These are phyloP conservation scores for Aurifilum marmelostoma DNA, from an alignment of 2,329 filamentous ascomycete species.

Conservation along the genomic window DNA sequence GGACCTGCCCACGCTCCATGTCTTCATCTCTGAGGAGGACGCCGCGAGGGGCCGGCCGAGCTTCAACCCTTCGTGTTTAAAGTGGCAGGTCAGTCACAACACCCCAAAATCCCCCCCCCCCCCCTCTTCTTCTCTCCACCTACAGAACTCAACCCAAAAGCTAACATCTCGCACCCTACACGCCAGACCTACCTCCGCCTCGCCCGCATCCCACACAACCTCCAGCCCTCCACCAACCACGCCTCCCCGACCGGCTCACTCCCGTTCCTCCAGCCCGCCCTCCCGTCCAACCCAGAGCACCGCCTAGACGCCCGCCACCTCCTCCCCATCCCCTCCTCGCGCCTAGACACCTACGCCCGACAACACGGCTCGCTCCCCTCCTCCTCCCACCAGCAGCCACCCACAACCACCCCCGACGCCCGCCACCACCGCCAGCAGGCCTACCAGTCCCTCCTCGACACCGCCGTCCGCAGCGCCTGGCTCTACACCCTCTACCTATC, in stretches of 20 bases:
- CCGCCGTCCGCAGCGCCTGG: conserved; percentile 83
- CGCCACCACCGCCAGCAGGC: conserved; percentile 62
- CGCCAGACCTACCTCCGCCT: conserved; percentile 80
- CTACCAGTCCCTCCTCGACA: conserved; percentile 77
- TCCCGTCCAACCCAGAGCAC: conserved; percentile 7
- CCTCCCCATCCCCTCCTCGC: conserved; percentile 25
- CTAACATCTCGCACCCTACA: background rate
- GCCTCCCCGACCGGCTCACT: conserved; percentile 87
- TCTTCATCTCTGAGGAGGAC: conserved; percentile 73
- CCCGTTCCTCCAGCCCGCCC: conserved; percentile 75
- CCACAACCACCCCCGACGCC: conserved; percentile 40
- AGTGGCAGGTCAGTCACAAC: conserved; percentile 90
- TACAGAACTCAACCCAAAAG: background rate
- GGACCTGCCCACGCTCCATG: conserved; percentile 64
- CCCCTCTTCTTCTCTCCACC: conserved; percentile 3
- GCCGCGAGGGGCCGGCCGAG: conserved; percentile 67
- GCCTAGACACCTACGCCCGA: conserved; percentile 26
- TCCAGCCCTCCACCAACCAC: conserved; percentile 83
- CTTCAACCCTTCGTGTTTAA: conserved; percentile 90
- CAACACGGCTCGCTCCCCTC: conserved; percentile 20
- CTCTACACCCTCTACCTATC: conserved; percentile 83
- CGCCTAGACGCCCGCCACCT: conserved; percentile 44
- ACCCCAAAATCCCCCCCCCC: background rate
- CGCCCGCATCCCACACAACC: conserved; percentile 66
- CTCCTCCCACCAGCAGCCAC: background rate